Percentiles rank a stretch among this genome's conserved stretches.
phyloP scores from a whole-genome alignment of 768 basidiomycete genomes.

The Serendipita vermifera region DNA sequence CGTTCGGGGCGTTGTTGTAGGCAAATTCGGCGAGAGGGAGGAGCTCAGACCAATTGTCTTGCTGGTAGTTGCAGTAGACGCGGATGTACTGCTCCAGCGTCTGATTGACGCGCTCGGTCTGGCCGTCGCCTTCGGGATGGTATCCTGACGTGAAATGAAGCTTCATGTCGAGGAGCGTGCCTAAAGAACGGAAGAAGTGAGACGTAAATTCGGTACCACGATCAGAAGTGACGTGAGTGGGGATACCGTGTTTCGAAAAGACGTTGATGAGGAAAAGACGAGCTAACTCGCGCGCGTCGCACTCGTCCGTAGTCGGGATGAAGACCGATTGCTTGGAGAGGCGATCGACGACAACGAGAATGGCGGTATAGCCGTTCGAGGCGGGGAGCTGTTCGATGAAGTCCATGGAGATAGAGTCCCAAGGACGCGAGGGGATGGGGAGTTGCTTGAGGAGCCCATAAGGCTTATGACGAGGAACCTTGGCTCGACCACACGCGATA shows the following conservation, averaged over 20 bases:
- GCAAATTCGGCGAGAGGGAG: slow-evolving; percentile 25
- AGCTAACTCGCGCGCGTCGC: slow-evolving; percentile 24
- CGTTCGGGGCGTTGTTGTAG: slow-evolving; percentile 22
- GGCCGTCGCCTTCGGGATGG: slow-evolving; percentile 13
- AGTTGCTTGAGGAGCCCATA: slow-evolving; percentile 25
- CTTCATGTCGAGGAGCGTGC: slow-evolving; percentile 6
- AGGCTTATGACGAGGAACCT: slow-evolving; percentile 25
- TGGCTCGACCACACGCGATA: slow-evolving; percentile 25
- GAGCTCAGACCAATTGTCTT: slow-evolving; percentile 26
- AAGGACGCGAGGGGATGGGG: slow-evolving; percentile 21
- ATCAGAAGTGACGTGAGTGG: slow-evolving; percentile 13
- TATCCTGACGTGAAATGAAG: slow-evolving; percentile 12
- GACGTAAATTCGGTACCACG: slow-evolving; percentile 13
- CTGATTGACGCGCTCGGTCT: slow-evolving; percentile 22
- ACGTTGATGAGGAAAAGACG: slow-evolving; percentile 29
- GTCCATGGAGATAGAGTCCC: slow-evolving; percentile 28
- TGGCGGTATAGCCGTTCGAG: slow-evolving; percentile 27
- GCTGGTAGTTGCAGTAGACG: slow-evolving; percentile 21
- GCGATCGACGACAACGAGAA: slow-evolving; percentile 30
- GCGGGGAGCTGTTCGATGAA: slow-evolving; percentile 27
- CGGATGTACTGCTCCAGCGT: slow-evolving; percentile 23
- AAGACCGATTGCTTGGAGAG: slow-evolving; percentile 34
- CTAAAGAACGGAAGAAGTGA: slow-evolving; percentile 13
- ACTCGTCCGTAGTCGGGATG: slow-evolving; percentile 24
- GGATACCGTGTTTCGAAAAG: slow-evolving; percentile 17